A percentile compares a stretch with the other conserved stretches of the same genome.
These are phyloP conservation scores for Fusarium xyrophilum DNA, from an alignment of 2,329 filamentous ascomycete genomes.

Conservation along the genomic window DNA sequence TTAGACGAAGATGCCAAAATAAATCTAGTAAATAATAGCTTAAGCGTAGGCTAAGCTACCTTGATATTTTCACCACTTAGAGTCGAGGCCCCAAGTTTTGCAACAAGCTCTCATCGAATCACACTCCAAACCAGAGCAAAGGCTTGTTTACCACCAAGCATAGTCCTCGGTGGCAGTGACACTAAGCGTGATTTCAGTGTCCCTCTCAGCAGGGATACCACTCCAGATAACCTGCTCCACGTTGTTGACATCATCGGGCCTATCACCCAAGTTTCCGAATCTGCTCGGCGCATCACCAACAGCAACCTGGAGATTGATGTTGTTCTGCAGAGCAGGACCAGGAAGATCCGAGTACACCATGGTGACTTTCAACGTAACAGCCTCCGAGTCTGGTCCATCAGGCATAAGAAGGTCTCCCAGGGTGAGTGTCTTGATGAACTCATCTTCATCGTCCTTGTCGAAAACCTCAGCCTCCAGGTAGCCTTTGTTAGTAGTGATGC, in stretches of 20 bases:
- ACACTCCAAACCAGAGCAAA: not conserved
- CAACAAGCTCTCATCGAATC: not conserved
- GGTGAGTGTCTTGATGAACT: not conserved
- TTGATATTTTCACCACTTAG: rapidly evolving
- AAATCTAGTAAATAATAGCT: rapidly evolving
- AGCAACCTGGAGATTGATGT: not conserved
- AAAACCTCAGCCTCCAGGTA: not conserved
- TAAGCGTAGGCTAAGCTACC: rapidly evolving
- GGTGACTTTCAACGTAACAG: not conserved
- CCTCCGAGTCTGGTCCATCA: not conserved
- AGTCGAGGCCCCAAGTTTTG: rapidly evolving
- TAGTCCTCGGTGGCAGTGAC: not conserved
- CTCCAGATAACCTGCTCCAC: not conserved
- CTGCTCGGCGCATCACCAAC: not conserved
- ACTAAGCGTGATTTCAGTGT: not conserved
- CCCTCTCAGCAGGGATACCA: not conserved
- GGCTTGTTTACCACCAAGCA: not conserved
- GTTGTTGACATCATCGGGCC: not conserved
- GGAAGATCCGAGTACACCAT: not conserved
- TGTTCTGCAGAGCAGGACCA: not conserved
- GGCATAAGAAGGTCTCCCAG: not conserved
- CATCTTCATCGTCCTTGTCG: rapidly evolving
- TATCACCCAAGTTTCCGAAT: not conserved
- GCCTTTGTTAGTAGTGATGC: not conserved
- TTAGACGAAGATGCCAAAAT: rapidly evolving